A percentile compares a stretch with the other conserved stretches of the same genome.
These are phyloP conservation scores for Themeda triandra DNA, from an alignment of 176 grass and related monocot genomes.

Conservation along the genomic window DNA sequence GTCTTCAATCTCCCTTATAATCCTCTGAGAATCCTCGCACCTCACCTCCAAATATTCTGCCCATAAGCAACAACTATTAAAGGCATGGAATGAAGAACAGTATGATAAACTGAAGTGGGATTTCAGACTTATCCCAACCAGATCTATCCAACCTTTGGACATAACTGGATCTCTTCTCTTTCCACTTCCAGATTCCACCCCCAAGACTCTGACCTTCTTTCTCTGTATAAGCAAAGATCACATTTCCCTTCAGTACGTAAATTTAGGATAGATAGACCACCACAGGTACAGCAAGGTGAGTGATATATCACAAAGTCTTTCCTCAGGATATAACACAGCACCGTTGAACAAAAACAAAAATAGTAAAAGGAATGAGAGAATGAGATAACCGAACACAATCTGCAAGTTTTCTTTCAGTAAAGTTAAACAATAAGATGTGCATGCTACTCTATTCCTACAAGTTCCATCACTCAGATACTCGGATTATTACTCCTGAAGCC, in stretches of 20 bases:
- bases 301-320: neutral
- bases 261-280: neutral
- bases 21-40: neutral
- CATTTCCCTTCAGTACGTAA: neutral
- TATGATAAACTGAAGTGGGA: neutral
- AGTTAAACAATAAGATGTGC: neutral
- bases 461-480: too few species aligned
- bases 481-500: too few species aligned
- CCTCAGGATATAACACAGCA: neutral
- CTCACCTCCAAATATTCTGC: neutral
- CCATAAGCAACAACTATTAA: neutral
- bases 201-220: neutral
- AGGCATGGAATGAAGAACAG: neutral
- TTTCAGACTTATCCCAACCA: neutral
- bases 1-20: slow-evolving; percentile 7
- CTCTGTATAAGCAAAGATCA: neutral
- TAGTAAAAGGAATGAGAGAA: neutral
- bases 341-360: neutral
- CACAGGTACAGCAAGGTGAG: neutral
- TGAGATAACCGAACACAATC: neutral
- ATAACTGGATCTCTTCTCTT: neutral
- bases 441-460: neutral
- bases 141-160: neutral
- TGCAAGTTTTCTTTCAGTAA: neutral
- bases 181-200: neutral